Evolutionary conservation across 495 filamentous ascomycete species (phyloP).

Genomic region (Physcia stellaris): DNA sequence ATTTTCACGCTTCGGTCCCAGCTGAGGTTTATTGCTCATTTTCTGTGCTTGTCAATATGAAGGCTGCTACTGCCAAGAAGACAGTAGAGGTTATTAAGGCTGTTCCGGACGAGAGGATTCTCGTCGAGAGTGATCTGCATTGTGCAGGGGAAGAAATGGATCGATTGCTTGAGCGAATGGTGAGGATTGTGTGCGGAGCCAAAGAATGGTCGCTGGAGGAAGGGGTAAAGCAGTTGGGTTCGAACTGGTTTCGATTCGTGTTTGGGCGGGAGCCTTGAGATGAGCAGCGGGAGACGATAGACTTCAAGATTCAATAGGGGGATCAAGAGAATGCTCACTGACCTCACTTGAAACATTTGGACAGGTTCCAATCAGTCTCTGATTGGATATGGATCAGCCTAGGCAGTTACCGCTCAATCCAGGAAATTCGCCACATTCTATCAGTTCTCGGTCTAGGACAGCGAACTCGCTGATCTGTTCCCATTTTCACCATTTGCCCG

Average conservation of each 20-base stretch:
- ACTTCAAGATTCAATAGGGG: too few species aligned
- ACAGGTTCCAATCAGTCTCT: too few species aligned
- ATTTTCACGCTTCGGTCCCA: constrained; percentile 60
- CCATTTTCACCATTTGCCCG: too few species aligned
- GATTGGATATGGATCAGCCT: too few species aligned
- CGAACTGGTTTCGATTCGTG: constrained; percentile 72
- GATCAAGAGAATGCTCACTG: too few species aligned
- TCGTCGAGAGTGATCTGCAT: constrained; percentile 87
- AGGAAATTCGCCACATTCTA: too few species aligned
- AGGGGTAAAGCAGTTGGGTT: constrained; percentile 52
- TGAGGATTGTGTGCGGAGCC: constrained; percentile 55
- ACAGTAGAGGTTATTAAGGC: constrained; percentile 52
- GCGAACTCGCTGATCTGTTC: too few species aligned
- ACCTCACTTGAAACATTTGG: too few species aligned
- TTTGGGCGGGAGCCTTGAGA: constrained; percentile 41
- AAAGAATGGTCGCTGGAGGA: constrained; percentile 66
- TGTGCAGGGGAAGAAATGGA: constrained; percentile 78
- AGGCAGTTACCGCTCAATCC: too few species aligned
- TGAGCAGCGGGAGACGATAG: too few species aligned
- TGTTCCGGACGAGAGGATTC: constrained; percentile 62
- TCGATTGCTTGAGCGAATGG: constrained; percentile 54
- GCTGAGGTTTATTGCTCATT: constrained; percentile 80
- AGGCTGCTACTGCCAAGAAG: constrained; percentile 36
- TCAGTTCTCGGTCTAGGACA: too few species aligned
- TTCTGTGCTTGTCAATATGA: constrained; percentile 70